Evolutionary conservation across 441 rosid species (phyloP), one percentile per base, ranked within the genome.

Genomic region (Gossypium gossypioides): DNA sequence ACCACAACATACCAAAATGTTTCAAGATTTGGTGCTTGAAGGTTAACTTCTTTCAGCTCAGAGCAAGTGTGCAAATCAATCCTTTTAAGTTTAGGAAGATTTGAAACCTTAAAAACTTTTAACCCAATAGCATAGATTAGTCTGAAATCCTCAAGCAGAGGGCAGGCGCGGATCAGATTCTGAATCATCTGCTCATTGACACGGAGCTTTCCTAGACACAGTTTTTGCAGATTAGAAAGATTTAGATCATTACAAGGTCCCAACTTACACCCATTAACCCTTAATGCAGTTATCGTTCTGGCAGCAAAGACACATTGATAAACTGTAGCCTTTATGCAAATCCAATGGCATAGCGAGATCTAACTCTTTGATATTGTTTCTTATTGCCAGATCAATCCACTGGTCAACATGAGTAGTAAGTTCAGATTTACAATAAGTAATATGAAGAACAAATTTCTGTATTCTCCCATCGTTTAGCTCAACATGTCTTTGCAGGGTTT

Each of bases 61-160:
- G 27, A 40, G 68, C 83, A 78, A 42, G 42, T n/a, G 54, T 82
- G 77, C 40, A 82, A 50, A 74, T 82, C 83, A 48, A 77, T 71
- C 64, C 80, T 69, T 15, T 73, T 46, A 15, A 78, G 77, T 62
- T 74, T 58, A 59, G 59, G 18, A 25, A 61, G 76, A 50, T 64
- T 48, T 0, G 73, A 44, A 25, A 82, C 65, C 32, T n/a, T 44
- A 3, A 71, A 64, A 54, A 4, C 44, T 52, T 59, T 60, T 54
- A 76, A 64, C 52, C 85, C 75, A 6, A 7, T 66, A 65, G 76
- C 69, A 48, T 25, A 27, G 40, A 76, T 64, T 27, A 82, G 72
- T 62, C 85, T 78, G 55, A 80, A 72, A 64, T 80, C 81, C 68
- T 76, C 61, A 54, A 80, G 71, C 48, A 71, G 74, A 69, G 81